Conservation (phyloP, 306 rosid species). For the Rubus idaeus region DNA sequence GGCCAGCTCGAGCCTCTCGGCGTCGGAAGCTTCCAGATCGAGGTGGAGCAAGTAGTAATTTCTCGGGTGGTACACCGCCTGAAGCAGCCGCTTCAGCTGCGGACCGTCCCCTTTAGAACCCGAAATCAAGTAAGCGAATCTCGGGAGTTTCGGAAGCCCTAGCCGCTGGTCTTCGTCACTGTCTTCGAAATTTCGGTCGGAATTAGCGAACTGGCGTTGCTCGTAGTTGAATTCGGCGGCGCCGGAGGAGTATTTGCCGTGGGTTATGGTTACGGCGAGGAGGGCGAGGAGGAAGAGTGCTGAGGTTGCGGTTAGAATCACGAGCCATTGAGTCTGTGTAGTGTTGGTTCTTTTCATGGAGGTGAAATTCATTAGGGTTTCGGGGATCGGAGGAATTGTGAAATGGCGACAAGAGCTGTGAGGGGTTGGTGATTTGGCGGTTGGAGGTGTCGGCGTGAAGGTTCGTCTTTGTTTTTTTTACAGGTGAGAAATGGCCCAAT, state of each 20-base stretch:
- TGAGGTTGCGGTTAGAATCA: conserved; percentile 31
- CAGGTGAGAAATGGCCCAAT: background rate
- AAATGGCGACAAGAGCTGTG: background rate
- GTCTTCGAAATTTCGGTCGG: conserved; percentile 6
- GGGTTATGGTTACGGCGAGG: conserved; percentile 27
- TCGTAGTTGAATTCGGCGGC: conserved; percentile 16
- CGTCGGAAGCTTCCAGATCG: conserved; percentile 81
- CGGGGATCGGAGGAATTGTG: background rate
- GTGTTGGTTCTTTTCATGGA: conserved; percentile 34
- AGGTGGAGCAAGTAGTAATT: conserved; percentile 79
- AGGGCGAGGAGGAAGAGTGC: conserved; percentile 39
- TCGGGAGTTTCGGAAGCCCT: conserved; percentile 58
- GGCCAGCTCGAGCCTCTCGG: conserved; percentile 73
- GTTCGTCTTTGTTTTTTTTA: background rate
- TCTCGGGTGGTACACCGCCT: conserved; percentile 79
- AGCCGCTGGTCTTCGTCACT: conserved; percentile 1
- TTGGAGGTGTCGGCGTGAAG: conserved; percentile 19
- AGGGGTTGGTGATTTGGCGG: background rate
- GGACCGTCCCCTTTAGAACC: conserved; percentile 67
- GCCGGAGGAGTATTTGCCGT: conserved; percentile 34
- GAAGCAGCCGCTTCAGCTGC: conserved; percentile 61
- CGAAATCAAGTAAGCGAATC: conserved; percentile 65
- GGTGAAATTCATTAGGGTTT: background rate
- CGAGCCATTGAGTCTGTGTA: conserved; percentile 45
- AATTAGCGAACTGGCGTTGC: conserved; percentile 19